Evolutionary conservation across 768 basidiomycete species (phyloP).

Genomic region (Tricholoma saponaceum): DNA sequence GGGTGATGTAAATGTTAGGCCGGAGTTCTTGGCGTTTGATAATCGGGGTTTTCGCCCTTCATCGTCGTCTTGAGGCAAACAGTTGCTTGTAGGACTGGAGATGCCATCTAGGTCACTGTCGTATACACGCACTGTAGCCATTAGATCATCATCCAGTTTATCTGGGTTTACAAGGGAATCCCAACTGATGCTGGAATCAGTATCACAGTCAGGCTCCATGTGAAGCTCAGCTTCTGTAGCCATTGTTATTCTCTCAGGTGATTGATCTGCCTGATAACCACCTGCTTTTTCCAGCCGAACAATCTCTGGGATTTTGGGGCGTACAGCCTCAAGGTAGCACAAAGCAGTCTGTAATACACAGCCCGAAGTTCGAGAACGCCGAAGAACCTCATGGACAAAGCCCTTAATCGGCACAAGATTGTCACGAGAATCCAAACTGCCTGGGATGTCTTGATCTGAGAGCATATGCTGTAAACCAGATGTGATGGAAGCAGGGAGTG

Average conservation of each 20-base stretch:
- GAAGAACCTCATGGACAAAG: slow-evolving; percentile 87
- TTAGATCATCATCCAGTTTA: slow-evolving; percentile 19
- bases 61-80: background rate
- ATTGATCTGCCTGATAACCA: slow-evolving; percentile 35
- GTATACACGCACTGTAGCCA: slow-evolving; percentile 42
- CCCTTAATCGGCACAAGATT: slow-evolving; percentile 58
- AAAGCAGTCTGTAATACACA: slow-evolving; percentile 83
- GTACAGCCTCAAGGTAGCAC: slow-evolving; percentile 85
- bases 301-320: slow-evolving; percentile 63
- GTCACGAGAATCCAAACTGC: slow-evolving; percentile 21
- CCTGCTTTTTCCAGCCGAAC: slow-evolving; percentile 46
- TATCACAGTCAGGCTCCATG: slow-evolving; percentile 25
- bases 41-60: background rate
- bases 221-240: slow-evolving; percentile 44
- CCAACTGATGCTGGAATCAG: background rate
- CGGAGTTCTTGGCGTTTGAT: background rate
- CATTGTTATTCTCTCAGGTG: slow-evolving; percentile 37
- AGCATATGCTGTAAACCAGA: slow-evolving; percentile 9
- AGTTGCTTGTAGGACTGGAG: slow-evolving; percentile 13
- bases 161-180: slow-evolving; percentile 12
- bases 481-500: slow-evolving; percentile 16
- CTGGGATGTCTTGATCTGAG: slow-evolving; percentile 14
- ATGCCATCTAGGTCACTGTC: slow-evolving; percentile 23
- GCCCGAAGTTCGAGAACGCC: slow-evolving; percentile 81
- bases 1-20: slow-evolving; percentile 22